Evolutionary conservation across 2,329 filamentous ascomycete genomes (phyloP).

Genomic region (Clonostachys rhizophaga): DNA sequence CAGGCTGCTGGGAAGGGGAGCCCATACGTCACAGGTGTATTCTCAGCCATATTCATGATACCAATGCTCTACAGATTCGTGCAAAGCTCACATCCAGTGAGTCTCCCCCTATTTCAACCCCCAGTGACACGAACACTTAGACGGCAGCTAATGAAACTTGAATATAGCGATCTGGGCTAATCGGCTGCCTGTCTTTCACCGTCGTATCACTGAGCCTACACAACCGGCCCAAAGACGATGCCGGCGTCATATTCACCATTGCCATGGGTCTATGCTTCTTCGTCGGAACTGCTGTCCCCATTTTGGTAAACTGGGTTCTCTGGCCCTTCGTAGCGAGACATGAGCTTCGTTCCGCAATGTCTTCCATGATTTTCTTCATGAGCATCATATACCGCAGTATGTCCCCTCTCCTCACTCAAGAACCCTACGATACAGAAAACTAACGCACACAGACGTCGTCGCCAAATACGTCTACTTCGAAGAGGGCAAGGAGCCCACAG

Average conservation of each 20-base stretch:
- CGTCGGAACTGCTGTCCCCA: conserved; percentile 45
- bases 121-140: neutral
- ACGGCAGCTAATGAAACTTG: neutral
- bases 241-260: conserved; percentile 33
- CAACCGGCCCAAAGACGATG: conserved; percentile 19
- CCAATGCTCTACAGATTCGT: conserved; percentile 55
- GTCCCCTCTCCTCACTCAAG: conserved; percentile 4
- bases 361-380: conserved; percentile 52
- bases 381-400: conserved; percentile 51
- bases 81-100: conserved; percentile 46
- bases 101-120: conserved; percentile 4
- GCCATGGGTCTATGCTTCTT: conserved; percentile 45
- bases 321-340: conserved; percentile 59
- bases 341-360: conserved; percentile 49
- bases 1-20: conserved; percentile 46
- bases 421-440: neutral
- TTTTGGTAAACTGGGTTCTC: conserved; percentile 53
- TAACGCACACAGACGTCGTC: conserved; percentile 32
- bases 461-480: conserved; percentile 57
- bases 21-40: conserved; percentile 48
- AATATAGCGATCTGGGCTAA: conserved; percentile 46
- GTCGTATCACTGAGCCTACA: conserved; percentile 43
- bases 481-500: conserved; percentile 43
- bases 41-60: conserved; percentile 52
- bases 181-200: conserved; percentile 52